These are phyloP conservation scores for Thelephora terrestris DNA, from an alignment of 1,284 basidiomycete species.

Conservation along the genomic window DNA sequence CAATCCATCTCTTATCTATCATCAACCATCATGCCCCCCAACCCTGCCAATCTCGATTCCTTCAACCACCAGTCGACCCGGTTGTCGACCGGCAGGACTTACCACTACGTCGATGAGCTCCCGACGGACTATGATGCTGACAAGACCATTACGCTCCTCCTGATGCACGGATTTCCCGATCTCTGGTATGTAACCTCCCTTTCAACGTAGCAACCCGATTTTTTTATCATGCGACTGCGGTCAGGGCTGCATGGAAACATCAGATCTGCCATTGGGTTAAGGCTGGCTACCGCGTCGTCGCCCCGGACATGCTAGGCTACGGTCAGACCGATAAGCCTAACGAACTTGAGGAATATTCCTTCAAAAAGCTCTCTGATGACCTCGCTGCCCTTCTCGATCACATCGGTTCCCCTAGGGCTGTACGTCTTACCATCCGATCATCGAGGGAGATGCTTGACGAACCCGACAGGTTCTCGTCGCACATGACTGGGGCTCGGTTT, in stretches of 20 bases:
- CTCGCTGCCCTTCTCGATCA: conserved; percentile 52
- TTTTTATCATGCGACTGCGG: background rate
- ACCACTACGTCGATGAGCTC: conserved; percentile 59
- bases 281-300: conserved; percentile 55
- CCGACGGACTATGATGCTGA: conserved; percentile 32
- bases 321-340: conserved; percentile 56
- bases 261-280: conserved; percentile 59
- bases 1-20: background rate
- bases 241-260: conserved; percentile 60
- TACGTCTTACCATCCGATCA: conserved; percentile 23
- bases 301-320: conserved; percentile 65
- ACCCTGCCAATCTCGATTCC: conserved; percentile 35
- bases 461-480: conserved; percentile 47
- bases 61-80: conserved; percentile 41
- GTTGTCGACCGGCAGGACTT: conserved; percentile 47
- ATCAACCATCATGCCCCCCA: conserved; percentile 26
- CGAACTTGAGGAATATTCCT: conserved; percentile 44
- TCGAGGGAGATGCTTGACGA: background rate
- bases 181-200: conserved; percentile 34
- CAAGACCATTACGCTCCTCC: conserved; percentile 43
- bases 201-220: background rate
- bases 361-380: conserved; percentile 48
- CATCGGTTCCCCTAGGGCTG: conserved; percentile 39
- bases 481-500: conserved; percentile 65
- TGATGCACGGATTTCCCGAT: conserved; percentile 68